These are phyloP conservation scores for Musa schizocarpa DNA, from an alignment of 176 grass and related monocot genomes.

Conservation along the genomic window DNA sequence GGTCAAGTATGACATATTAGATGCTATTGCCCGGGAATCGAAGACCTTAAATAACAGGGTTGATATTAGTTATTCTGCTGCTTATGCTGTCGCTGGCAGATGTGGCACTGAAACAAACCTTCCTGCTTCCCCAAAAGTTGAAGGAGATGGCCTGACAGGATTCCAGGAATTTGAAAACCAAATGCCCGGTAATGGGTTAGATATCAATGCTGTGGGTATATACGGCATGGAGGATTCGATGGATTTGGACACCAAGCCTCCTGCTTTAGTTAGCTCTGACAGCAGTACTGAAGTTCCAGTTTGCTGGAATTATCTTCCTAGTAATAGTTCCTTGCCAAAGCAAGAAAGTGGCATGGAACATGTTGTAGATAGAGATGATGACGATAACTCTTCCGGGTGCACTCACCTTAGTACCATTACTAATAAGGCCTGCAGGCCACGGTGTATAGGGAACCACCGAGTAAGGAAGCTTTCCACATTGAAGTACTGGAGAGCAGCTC, in stretches of 20 bases:
- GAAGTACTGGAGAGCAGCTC: slow-evolving; percentile 49
- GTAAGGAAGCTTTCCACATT: slow-evolving; percentile 49
- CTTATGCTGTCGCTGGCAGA: background rate
- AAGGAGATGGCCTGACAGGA: slow-evolving; percentile 28
- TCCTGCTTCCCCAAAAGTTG: slow-evolving; percentile 13
- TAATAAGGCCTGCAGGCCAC: slow-evolving; percentile 40
- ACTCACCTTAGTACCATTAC: slow-evolving; percentile 59
- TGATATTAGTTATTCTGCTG: background rate
- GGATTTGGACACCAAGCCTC: slow-evolving; percentile 35
- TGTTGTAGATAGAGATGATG: slow-evolving; percentile 75
- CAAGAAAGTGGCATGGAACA: slow-evolving; percentile 26
- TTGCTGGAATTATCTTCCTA: slow-evolving; percentile 27
- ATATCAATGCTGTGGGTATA: slow-evolving; percentile 19
- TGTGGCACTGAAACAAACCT: background rate
- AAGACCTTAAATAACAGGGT: background rate
- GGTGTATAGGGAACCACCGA: slow-evolving; percentile 41
- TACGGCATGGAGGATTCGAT: slow-evolving; percentile 31
- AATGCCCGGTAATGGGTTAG: slow-evolving; percentile 17
- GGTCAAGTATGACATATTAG: background rate
- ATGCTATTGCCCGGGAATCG: background rate
- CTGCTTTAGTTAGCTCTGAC: slow-evolving; percentile 39
- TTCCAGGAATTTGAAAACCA: slow-evolving; percentile 11
- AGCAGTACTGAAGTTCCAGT: slow-evolving; percentile 53
- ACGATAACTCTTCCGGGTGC: slow-evolving; percentile 87
- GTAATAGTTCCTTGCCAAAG: slow-evolving; percentile 40